Conservation (phyloP, 1,284 basidiomycete genomes). For the Fomitopsis schrenkii region DNA sequence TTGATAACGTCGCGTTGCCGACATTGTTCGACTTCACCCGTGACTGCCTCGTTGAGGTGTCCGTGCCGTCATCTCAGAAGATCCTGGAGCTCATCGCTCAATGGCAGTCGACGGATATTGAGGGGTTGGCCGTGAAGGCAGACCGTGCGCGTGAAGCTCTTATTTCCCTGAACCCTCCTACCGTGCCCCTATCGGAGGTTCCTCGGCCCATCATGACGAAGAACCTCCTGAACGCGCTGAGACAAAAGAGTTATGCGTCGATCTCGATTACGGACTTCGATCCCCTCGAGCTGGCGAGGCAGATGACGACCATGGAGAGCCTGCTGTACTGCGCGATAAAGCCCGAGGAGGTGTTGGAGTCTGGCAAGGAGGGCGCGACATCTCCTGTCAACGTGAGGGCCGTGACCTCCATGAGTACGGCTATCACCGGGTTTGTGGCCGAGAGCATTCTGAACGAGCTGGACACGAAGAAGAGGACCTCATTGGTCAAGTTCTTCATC, state of each 20-base stretch:
- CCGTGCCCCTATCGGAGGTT: constrained; percentile 53
- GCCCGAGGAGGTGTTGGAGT: constrained; percentile 85
- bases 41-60: constrained; percentile 62
- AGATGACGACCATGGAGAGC: constrained; percentile 94
- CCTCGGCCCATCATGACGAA: constrained; percentile 86
- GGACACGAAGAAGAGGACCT: constrained; percentile 85
- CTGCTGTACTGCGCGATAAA: constrained; percentile 83
- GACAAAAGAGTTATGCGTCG: constrained; percentile 52
- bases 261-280: constrained; percentile 90
- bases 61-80: constrained; percentile 60
- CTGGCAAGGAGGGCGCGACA: constrained; percentile 64
- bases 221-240: constrained; percentile 61
- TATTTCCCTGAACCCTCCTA: constrained; percentile 64
- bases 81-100: constrained; percentile 70
- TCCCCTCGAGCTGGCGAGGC: constrained; percentile 86
- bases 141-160: constrained; percentile 67
- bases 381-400: constrained; percentile 74
- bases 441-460: constrained; percentile 89
- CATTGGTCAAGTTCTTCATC: constrained; percentile 92
- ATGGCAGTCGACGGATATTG: constrained; percentile 31
- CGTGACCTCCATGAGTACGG: constrained; percentile 86
- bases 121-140: constrained; percentile 46
- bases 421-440: constrained; percentile 93
- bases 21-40: constrained; percentile 61
- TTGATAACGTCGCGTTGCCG: constrained; percentile 60